Conservation (phyloP, 345 rosid genomes). For the Lepidium sativum region DNA sequence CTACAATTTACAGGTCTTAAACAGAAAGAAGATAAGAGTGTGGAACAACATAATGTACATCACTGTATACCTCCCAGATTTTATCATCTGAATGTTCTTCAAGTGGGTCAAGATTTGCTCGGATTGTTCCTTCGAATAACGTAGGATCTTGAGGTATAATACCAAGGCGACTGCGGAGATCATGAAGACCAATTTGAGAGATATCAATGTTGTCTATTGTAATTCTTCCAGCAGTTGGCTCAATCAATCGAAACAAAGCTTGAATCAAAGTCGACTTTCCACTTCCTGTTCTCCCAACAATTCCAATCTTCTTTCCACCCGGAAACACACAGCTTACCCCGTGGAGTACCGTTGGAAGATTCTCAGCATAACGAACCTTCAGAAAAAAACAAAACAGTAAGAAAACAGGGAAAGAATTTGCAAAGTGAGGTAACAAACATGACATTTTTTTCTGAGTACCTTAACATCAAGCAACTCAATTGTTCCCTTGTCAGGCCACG, state of each 20-base stretch:
- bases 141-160: constrained; percentile 99
- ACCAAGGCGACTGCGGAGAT: constrained; percentile 87
- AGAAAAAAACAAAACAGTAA: constrained; percentile 1
- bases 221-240: constrained; percentile 76
- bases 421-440: not conserved
- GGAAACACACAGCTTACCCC: constrained; percentile 80
- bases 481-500: constrained; percentile 87
- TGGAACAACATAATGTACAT: not conserved
- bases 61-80: constrained; percentile 69
- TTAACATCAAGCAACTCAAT: constrained; percentile 76
- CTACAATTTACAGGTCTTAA: not conserved
- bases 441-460: constrained; percentile 32
- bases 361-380: constrained; percentile 94
- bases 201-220: constrained; percentile 87
- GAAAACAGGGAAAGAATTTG: not conserved
- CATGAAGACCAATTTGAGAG: constrained; percentile 87
- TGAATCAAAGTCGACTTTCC: constrained; percentile 97
- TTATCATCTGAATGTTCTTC: constrained; percentile 84
- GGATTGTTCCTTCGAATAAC: constrained; percentile 87
- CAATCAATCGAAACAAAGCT: constrained; percentile 90
- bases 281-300: constrained; percentile 98
- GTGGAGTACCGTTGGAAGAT: constrained; percentile 88
- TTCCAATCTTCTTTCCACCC: constrained; percentile 93
- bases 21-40: not conserved
- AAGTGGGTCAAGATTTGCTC: constrained; percentile 96